phyloP scores from a whole-genome alignment of 2,329 filamentous ascomycete species.

The Corynespora cassiicola region DNA sequence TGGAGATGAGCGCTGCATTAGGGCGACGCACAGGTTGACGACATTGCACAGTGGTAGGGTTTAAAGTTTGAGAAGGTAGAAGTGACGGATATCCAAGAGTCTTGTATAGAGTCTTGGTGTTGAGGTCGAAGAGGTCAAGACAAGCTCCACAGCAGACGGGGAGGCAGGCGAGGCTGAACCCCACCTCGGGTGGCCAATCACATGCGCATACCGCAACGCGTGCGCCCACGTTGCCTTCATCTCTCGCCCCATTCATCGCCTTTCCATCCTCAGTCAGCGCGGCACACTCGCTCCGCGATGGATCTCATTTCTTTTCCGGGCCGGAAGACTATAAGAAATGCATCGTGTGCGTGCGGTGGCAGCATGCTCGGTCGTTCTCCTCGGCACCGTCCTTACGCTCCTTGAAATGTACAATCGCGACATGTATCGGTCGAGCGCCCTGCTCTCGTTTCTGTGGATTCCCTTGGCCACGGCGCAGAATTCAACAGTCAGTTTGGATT shows the following conservation, averaged over 20 bases:
- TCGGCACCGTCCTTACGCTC: conserved; percentile 25
- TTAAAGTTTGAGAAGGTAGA: too few relatives aligned
- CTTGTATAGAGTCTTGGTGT: too few relatives aligned
- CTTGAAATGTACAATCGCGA: conserved; percentile 20
- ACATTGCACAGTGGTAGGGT: too few relatives aligned
- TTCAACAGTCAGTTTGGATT: conserved; percentile 31
- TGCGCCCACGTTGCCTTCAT: conserved; percentile 5
- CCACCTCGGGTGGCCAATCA: conserved; percentile 1
- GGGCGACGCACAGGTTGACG: too few relatives aligned
- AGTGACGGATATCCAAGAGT: too few relatives aligned
- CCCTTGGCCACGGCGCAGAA: conserved; percentile 20
- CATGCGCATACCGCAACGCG: background rate
- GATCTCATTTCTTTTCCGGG: conserved; percentile 9
- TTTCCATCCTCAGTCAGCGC: conserved; percentile 16
- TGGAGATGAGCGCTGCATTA: too few relatives aligned
- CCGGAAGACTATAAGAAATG: conserved; percentile 40
- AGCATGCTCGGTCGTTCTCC: conserved; percentile 20
- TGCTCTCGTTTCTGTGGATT: conserved; percentile 25
- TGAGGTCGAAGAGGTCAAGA: conserved; percentile 1
- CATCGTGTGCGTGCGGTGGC: conserved; percentile 18
- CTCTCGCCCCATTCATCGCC: conserved; percentile 9
- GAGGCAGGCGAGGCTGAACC: background rate
- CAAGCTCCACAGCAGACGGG: conserved; percentile 1
- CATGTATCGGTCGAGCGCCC: conserved; percentile 25
- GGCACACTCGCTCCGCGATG: conserved; percentile 28